Conservation (phyloP, 2,329 filamentous ascomycete species). For the Talaromyces sp. region DNA sequence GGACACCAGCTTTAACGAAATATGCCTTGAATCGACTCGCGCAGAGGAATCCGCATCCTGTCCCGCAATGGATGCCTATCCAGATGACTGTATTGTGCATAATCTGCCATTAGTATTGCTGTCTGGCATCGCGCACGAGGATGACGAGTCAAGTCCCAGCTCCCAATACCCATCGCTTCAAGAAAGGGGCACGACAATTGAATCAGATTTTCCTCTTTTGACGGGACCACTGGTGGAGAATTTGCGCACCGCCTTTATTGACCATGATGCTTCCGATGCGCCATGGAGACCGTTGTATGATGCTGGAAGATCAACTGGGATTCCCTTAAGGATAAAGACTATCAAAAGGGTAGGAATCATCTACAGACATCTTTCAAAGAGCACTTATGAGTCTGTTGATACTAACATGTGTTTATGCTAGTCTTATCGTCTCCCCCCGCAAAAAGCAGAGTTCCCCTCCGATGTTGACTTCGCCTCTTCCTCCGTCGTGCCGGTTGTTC, state of each 20-base stretch:
- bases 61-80: slow-evolving; percentile 47
- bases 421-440: slow-evolving; percentile 58
- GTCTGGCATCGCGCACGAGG: slow-evolving; percentile 62
- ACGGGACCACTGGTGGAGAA: slow-evolving; percentile 62
- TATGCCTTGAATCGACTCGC: slow-evolving; percentile 33
- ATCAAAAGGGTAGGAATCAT: slow-evolving; percentile 71
- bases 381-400: neutral
- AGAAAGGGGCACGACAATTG: slow-evolving; percentile 60
- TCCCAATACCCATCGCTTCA: slow-evolving; percentile 51
- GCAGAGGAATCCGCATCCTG: slow-evolving; percentile 22
- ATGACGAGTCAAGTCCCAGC: slow-evolving; percentile 23
- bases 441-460: slow-evolving; percentile 60
- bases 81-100: slow-evolving; percentile 71
- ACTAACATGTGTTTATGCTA: slow-evolving; percentile 20
- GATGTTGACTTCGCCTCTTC: slow-evolving; percentile 50
- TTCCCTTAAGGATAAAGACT: slow-evolving; percentile 66
- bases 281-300: slow-evolving; percentile 65
- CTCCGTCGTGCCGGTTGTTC: slow-evolving; percentile 53
- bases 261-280: slow-evolving; percentile 60
- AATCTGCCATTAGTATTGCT: slow-evolving; percentile 82
- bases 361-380: neutral
- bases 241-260: slow-evolving; percentile 64
- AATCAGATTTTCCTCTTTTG: slow-evolving; percentile 67
- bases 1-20: slow-evolving; percentile 3
- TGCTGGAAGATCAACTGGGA: slow-evolving; percentile 47